Evolutionary conservation across 352 stramenopile genomes (phyloP).

Genomic region (Sclerospora graminicola): DNA sequence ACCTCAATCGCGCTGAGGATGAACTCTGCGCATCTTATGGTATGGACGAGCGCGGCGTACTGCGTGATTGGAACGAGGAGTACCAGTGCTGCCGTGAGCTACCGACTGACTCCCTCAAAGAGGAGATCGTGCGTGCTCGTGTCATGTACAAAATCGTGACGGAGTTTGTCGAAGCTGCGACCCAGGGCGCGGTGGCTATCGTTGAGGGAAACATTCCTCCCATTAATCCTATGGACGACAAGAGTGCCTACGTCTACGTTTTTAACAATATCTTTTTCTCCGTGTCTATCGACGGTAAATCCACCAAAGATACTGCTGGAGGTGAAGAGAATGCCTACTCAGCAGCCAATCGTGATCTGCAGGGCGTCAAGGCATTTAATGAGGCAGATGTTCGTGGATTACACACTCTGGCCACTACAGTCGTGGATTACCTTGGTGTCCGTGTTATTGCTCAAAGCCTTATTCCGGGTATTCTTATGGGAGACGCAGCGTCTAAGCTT

Average conservation of each 20-base stretch:
- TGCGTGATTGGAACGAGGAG: constrained; percentile 97
- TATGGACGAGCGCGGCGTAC: constrained; percentile 86
- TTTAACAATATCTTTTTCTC: constrained; percentile 99
- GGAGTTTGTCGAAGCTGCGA: constrained; percentile 92
- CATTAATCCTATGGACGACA: constrained; percentile 94
- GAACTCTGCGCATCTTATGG: constrained; percentile 85
- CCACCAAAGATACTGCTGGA: constrained; percentile 48
- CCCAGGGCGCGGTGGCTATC: constrained; percentile 86
- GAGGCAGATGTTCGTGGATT: constrained; percentile 84
- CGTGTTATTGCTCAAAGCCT: constrained; percentile 94
- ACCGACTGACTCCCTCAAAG: constrained; percentile 60
- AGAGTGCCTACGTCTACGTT: constrained; percentile 90
- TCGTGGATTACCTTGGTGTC: constrained; percentile 92
- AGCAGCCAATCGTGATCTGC: constrained; percentile 81
- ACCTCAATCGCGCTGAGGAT: constrained; percentile 84
- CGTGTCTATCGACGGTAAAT: constrained; percentile 74
- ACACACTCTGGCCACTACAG: constrained; percentile 90
- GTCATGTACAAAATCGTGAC: constrained; percentile 92
- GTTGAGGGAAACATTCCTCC: constrained; percentile 89
- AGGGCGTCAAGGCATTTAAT: constrained; percentile 88
- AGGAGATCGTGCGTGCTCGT: constrained; percentile 89
- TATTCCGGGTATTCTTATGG: constrained; percentile 92
- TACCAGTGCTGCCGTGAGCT: constrained; percentile 89
- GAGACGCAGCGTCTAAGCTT: constrained; percentile 91
- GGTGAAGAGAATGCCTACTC: constrained; percentile 78